Conservation (phyloP, 129 eudicot species). For the Ambrosia trifida region DNA sequence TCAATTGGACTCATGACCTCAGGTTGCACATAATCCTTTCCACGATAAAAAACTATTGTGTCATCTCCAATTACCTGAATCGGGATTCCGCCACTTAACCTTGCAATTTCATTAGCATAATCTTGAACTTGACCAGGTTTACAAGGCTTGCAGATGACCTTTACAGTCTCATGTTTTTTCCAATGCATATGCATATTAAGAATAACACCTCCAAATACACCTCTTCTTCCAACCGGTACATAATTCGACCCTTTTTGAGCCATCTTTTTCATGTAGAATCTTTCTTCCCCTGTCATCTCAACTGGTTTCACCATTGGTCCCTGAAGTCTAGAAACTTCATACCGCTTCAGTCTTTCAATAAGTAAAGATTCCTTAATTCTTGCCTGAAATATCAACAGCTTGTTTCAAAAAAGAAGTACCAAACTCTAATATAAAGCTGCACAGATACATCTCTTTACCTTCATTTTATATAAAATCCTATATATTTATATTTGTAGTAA, state of each 20-base stretch:
- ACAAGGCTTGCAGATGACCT: conserved; percentile 94
- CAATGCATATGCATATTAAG: conserved; percentile 98
- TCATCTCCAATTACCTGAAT: conserved; percentile 78
- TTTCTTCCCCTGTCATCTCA: conserved; percentile 78
- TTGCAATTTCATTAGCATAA: conserved; percentile 78
- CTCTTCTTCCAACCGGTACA: conserved; percentile 91
- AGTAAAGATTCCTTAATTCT: conserved; percentile 73
- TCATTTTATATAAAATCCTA: neutral
- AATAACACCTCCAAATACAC: conserved; percentile 91
- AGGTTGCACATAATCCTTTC: conserved; percentile 89
- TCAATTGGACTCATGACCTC: conserved; percentile 94
- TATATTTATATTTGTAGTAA: neutral
- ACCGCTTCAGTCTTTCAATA: conserved; percentile 73
- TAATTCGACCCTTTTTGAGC: conserved; percentile 87
- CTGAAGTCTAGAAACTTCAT: conserved; percentile 81
- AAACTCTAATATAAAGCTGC: neutral
- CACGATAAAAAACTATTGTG: conserved; percentile 79
- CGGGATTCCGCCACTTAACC: conserved; percentile 92
- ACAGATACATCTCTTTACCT: neutral
- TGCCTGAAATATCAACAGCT: conserved; percentile 51
- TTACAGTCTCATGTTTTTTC: conserved; percentile 94
- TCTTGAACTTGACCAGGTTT: conserved; percentile 88
- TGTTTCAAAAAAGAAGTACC: neutral
- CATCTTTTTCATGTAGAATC: conserved; percentile 92
- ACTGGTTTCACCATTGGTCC: conserved; percentile 80